phyloP scores from a whole-genome alignment of 805 yeast species.

The Saccharomycopsis synnaedendra region DNA sequence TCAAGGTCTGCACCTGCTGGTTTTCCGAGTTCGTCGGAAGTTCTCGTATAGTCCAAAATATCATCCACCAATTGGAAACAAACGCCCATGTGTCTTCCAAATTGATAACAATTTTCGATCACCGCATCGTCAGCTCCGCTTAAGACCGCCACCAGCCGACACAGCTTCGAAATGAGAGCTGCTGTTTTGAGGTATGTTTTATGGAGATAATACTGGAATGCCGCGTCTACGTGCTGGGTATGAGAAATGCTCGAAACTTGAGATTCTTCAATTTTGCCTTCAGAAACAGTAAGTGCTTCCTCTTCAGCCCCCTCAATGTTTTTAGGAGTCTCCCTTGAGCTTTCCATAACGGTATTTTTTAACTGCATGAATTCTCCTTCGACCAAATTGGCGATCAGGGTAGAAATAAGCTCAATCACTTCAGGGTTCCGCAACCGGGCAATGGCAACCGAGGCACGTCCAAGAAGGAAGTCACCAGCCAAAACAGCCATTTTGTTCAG shows the following conservation, averaged over 20 bases:
- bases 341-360: slow-evolving; percentile 72
- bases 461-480: slow-evolving; percentile 92
- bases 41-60: slow-evolving; percentile 87
- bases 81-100: slow-evolving; percentile 86
- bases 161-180: slow-evolving; percentile 83
- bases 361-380: slow-evolving; percentile 99
- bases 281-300: slow-evolving; percentile 36
- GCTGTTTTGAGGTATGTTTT: slow-evolving; percentile 95
- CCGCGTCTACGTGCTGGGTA: slow-evolving; percentile 61
- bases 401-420: slow-evolving; percentile 89
- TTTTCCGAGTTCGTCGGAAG: slow-evolving; percentile 77
- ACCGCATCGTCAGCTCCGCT: slow-evolving; percentile 69
- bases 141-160: slow-evolving; percentile 85
- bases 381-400: slow-evolving; percentile 91
- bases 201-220: slow-evolving; percentile 90
- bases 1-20: slow-evolving; percentile 94
- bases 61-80: slow-evolving; percentile 97
- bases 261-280: slow-evolving; percentile 33
- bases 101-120: slow-evolving; percentile 81
- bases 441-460: slow-evolving; percentile 92
- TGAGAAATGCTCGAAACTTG: slow-evolving; percentile 32
- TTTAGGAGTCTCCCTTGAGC: slow-evolving; percentile 25
- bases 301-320: slow-evolving; percentile 33
- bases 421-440: slow-evolving; percentile 93
- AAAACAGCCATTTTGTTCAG: slow-evolving; percentile 95